Conservation (phyloP, 106 monocot species). For the Alisma plantagoaquatica region DNA sequence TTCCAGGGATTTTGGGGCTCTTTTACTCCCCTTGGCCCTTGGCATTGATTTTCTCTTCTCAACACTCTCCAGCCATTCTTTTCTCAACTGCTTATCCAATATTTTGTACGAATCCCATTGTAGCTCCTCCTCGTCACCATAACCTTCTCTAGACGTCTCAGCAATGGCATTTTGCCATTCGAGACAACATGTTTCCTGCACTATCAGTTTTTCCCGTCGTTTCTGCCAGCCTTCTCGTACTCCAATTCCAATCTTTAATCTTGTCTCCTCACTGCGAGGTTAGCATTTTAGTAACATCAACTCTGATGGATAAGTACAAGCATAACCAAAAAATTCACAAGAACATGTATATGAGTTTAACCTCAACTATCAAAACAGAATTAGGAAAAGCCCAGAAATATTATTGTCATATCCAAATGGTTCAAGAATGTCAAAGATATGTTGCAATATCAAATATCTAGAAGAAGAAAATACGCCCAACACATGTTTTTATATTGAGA, state of each 20-base stretch:
- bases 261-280: conserved; percentile 72
- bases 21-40: conserved; percentile 45
- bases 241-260: conserved; percentile 57
- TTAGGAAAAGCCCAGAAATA: too few species aligned
- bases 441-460: too few species aligned
- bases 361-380: too few species aligned
- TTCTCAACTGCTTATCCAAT: conserved; percentile 52
- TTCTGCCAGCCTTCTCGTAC: conserved; percentile 75
- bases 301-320: too few species aligned
- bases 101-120: conserved; percentile 82
- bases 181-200: conserved; percentile 58
- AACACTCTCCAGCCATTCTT: conserved; percentile 60
- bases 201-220: conserved; percentile 41
- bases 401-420: too few species aligned
- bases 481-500: too few species aligned
- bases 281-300: too few species aligned
- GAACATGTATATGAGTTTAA: too few species aligned
- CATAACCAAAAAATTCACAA: too few species aligned
- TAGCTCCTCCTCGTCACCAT: conserved; percentile 45
- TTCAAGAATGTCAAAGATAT: too few species aligned
- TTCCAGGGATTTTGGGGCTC: conserved; percentile 72
- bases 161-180: conserved; percentile 76
- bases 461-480: too few species aligned
- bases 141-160: conserved; percentile 52
- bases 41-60: conserved; percentile 51